Conservation (phyloP, 441 rosid species). For the Corymbia calophylla region DNA sequence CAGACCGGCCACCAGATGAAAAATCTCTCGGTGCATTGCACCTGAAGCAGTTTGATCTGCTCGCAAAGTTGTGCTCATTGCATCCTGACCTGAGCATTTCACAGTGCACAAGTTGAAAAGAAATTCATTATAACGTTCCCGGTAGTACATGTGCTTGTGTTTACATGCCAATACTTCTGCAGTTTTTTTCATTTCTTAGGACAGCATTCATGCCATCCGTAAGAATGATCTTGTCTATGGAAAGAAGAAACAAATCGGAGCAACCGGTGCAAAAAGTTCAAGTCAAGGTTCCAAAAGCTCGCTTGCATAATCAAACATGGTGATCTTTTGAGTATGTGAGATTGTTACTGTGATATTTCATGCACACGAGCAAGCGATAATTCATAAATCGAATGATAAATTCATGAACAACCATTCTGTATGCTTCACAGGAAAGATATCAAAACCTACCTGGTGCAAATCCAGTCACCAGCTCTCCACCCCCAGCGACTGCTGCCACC, state of each 20-base stretch:
- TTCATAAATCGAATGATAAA: not conserved
- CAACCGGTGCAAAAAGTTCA: not conserved
- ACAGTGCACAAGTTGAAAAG: not conserved
- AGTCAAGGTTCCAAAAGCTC: not conserved
- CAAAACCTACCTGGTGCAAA: conserved; percentile 10
- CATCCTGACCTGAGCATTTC: conserved; percentile 6
- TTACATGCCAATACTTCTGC: not conserved
- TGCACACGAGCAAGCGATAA: not conserved
- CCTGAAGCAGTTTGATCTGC: conserved; percentile 8
- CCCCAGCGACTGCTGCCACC: not conserved
- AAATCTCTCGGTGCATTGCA: conserved; percentile 8
- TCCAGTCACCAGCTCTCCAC: conserved; percentile 14
- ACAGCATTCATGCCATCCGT: not conserved
- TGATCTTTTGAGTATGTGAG: not conserved
- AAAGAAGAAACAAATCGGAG: not conserved
- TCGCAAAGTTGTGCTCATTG: conserved; percentile 10
- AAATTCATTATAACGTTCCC: not conserved
- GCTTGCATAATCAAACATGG: not conserved
- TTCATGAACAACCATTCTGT: not conserved
- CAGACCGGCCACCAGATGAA: not conserved
- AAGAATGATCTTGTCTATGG: not conserved
- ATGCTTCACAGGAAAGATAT: not conserved
- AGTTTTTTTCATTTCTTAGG: not conserved
- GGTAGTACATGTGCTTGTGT: not conserved
- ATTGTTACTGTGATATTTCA: not conserved